A percentile compares a stretch with the other conserved stretches of the same genome.
Conservation (phyloP, 2,329 filamentous ascomycete species). For the Diaporthe sp. region DNA sequence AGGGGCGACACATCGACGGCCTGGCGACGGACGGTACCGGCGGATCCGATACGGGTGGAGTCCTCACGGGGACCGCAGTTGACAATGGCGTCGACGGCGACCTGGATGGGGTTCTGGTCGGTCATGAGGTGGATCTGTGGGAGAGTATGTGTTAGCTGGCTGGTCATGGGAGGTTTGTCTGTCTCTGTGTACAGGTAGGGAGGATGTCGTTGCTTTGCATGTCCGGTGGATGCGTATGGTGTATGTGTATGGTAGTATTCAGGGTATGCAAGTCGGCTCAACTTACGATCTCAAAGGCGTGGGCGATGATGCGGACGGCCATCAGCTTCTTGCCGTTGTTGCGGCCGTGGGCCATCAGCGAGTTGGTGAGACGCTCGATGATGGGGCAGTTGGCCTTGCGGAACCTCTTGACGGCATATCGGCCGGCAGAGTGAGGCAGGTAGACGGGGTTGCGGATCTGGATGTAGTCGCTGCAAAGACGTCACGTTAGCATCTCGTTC, state of each 20-base stretch:
- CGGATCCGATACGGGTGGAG: conserved; percentile 98
- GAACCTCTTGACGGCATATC: conserved; percentile 99
- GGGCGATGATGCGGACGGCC: conserved; percentile 99
- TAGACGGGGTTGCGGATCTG: conserved; percentile 99
- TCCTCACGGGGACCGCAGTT: conserved; percentile 99
- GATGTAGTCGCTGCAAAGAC: conserved; percentile 89
- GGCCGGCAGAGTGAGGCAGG: conserved; percentile 97
- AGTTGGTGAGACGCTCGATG: conserved; percentile 99
- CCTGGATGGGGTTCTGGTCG: conserved; percentile 99
- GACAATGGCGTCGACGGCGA: conserved; percentile 99
- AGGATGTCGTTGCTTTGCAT: no score
- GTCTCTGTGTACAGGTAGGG: neutral
- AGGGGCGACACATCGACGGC: conserved; percentile 99
- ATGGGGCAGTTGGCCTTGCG: conserved; percentile 99
- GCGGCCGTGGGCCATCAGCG: conserved; percentile 99
- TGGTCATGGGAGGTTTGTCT: neutral
- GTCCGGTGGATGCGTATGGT: neutral
- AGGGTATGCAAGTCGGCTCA: conserved; percentile 4
- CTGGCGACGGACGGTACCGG: conserved; percentile 99
- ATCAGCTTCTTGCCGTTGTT: conserved; percentile 99
- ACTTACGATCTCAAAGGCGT: conserved; percentile 97
- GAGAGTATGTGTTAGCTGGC: conserved; percentile 48
- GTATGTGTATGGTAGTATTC: neutral
- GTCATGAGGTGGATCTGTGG: conserved; percentile 99
- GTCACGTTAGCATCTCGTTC: conserved; percentile 50